phyloP scores from a whole-genome alignment of 2,329 filamentous ascomycete genomes.

The Colletotrichum eleusines region DNA sequence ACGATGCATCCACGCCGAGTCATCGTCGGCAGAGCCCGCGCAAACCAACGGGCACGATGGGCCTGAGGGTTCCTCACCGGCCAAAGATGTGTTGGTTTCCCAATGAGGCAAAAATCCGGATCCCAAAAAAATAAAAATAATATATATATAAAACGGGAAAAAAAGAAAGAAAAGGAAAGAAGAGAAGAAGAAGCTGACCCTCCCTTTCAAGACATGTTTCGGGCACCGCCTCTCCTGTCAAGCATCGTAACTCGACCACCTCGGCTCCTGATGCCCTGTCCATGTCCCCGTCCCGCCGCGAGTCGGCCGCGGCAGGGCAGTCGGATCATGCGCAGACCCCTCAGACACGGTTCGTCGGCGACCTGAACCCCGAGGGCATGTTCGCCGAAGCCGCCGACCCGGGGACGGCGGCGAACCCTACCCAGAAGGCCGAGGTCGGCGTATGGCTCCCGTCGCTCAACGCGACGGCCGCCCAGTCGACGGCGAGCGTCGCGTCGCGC shows the following conservation, averaged over 20 bases:
- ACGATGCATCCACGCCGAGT: constrained; percentile 58
- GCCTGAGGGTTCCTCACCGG: constrained; percentile 18
- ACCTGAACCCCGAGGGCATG: constrained; percentile 71
- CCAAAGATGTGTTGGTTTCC: constrained; percentile 36
- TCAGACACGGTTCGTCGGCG: constrained; percentile 64
- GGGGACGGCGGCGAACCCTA: constrained; percentile 51
- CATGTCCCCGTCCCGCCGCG: constrained; percentile 20
- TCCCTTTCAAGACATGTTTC: neutral
- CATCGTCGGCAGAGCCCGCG: constrained; percentile 30
- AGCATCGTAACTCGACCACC: constrained; percentile 23
- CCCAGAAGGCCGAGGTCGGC: constrained; percentile 66
- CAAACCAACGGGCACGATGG: constrained; percentile 19
- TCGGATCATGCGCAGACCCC: constrained; percentile 26
- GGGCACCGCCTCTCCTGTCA: constrained; percentile 17
- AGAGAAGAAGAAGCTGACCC: constrained; percentile 1
- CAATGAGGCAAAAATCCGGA: constrained; percentile 29
- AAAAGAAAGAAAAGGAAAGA: neutral
- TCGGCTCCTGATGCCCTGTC: neutral
- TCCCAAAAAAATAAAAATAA: neutral
- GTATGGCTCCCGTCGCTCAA: constrained; percentile 62
- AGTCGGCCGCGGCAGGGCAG: constrained; percentile 19
- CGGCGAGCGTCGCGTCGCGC: constrained; percentile 43
- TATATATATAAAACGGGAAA: too few species aligned
- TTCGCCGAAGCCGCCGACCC: constrained; percentile 67
- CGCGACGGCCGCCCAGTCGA: constrained; percentile 48